These are phyloP conservation scores for Colletotrichum scovillei DNA, from an alignment of 2,329 filamentous ascomycete genomes.

Conservation along the genomic window DNA sequence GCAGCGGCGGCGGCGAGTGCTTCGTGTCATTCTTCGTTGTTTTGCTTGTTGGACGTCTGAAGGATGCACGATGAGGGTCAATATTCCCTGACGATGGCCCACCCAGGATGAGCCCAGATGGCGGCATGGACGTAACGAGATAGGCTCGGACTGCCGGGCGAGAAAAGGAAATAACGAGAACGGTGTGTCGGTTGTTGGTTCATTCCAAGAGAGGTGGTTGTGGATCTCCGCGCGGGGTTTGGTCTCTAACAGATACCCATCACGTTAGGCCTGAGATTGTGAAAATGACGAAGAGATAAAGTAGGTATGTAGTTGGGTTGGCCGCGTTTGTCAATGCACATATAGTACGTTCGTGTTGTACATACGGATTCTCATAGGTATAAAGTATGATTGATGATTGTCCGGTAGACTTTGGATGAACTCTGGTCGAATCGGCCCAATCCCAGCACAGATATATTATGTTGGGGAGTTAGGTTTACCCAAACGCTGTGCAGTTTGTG, in stretches of 20 bases:
- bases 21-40: slow-evolving; percentile 23
- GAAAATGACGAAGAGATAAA: not conserved
- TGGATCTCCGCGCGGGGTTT: slow-evolving; percentile 36
- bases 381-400: not conserved
- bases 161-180: slow-evolving; percentile 32
- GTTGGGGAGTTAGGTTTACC: not conserved
- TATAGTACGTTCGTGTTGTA: not conserved
- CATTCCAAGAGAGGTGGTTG: slow-evolving; percentile 29
- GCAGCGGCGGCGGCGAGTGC: not conserved
- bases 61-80: slow-evolving; percentile 29
- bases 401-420: slow-evolving; percentile 11
- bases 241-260: slow-evolving; percentile 13
- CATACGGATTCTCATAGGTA: not conserved
- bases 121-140: slow-evolving; percentile 27
- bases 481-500: not conserved
- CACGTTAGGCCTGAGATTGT: slow-evolving; percentile 8
- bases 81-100: slow-evolving; percentile 16
- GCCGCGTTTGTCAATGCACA: not conserved
- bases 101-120: slow-evolving; percentile 27
- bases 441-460: not conserved
- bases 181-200: slow-evolving; percentile 29
- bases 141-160: slow-evolving; percentile 29
- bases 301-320: not conserved
- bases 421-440: not conserved
- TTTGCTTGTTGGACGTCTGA: slow-evolving; percentile 9